Percentiles rank a stretch among this genome's conserved stretches.
Evolutionary conservation across 805 yeast species (phyloP).

Genomic region (Metschnikowia borealis): DNA sequence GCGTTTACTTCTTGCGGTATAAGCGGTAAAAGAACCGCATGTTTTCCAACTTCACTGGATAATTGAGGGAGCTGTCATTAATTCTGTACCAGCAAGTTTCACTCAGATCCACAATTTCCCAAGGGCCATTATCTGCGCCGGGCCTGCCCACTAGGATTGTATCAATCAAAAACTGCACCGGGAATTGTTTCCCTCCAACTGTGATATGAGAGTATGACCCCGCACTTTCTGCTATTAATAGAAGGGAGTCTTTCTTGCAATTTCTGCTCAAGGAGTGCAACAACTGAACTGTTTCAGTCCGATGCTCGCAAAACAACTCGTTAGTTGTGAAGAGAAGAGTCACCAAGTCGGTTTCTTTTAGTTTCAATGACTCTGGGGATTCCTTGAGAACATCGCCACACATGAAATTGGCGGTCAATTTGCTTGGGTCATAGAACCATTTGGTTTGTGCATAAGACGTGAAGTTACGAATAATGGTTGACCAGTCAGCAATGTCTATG

Average conservation of each 20-base stretch:
- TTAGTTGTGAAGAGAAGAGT: slow-evolving; percentile 83
- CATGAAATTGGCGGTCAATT: slow-evolving; percentile 26
- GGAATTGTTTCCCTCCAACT: slow-evolving; percentile 73
- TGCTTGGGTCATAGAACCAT: slow-evolving; percentile 47
- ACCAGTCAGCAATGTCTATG: slow-evolving; percentile 82
- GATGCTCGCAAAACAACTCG: slow-evolving; percentile 72
- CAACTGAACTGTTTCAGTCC: slow-evolving; percentile 50
- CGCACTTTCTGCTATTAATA: slow-evolving; percentile 80
- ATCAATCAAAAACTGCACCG: slow-evolving; percentile 76
- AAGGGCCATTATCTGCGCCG: slow-evolving; percentile 43
- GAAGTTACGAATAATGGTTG: slow-evolving; percentile 44
- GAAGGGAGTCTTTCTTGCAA: slow-evolving; percentile 54
- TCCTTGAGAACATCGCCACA: slow-evolving; percentile 29
- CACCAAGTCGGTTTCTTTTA: slow-evolving; percentile 42
- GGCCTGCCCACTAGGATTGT: slow-evolving; percentile 58
- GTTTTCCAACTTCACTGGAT: slow-evolving; percentile 69
- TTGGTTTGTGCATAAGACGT: slow-evolving; percentile 40
- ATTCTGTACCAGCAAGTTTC: slow-evolving; percentile 83
- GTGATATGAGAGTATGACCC: slow-evolving; percentile 82
- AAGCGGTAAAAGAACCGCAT: slow-evolving; percentile 83
- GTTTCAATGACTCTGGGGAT: slow-evolving; percentile 13
- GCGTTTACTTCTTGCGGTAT: slow-evolving; percentile 50
- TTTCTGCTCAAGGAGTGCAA: slow-evolving; percentile 35
- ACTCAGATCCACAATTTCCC: slow-evolving; percentile 62
- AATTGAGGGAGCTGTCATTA: slow-evolving; percentile 45